Base-by-base conservation (phyloP, 164 flowering plant genomes). In the Stephania cephalantha region DNA sequence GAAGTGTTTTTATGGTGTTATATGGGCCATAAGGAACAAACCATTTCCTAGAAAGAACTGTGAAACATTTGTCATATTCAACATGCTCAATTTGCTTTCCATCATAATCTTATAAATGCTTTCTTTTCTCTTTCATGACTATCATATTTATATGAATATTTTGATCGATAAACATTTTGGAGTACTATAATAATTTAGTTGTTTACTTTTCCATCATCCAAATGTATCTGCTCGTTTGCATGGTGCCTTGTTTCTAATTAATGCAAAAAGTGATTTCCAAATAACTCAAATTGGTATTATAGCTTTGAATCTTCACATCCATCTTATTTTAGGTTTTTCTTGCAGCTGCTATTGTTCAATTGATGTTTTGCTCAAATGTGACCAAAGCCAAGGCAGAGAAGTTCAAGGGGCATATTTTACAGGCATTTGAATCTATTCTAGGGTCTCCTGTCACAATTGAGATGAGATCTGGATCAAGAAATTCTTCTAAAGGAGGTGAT, bases 351-450 rank as follows among this genome's bases (percentile, higher is more conserved):
- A 86, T 88, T n/a, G 93, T 85, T 79, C 94, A 88, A 79, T 74
- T 96, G 83, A 81, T 83, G 77, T 92, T 96, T 82, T 85, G 85
- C 79, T 89, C 99, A n/a, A 85, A 83, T 65, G 69, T 78, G 52
- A 81, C 86, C 25, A 92, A 90, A 82, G 80, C 91, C 11, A 89
- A 83, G 80, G 98, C 95, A 42, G 98, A 96, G 79, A 90, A 88
- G 76, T 84, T 84, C 74, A 85, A 83, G 70, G 84, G 77, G n/a
- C 84, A 87, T 66, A 90, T 96, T 69, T 83, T 92, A 68, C 92
- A 90, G 85, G 98, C 98, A 77, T 96, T 96, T 85, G 97, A 92
- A 78, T 82, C 90, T 69, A 88, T 88, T 80, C 90, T 96, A 74
- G 90, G 88, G n/a, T 86, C 92, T 64, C 87, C 95, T 7, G 86